Evolutionary conservation across 176 grass and related monocot species (phyloP).

Genomic region (Carex kokanica): DNA sequence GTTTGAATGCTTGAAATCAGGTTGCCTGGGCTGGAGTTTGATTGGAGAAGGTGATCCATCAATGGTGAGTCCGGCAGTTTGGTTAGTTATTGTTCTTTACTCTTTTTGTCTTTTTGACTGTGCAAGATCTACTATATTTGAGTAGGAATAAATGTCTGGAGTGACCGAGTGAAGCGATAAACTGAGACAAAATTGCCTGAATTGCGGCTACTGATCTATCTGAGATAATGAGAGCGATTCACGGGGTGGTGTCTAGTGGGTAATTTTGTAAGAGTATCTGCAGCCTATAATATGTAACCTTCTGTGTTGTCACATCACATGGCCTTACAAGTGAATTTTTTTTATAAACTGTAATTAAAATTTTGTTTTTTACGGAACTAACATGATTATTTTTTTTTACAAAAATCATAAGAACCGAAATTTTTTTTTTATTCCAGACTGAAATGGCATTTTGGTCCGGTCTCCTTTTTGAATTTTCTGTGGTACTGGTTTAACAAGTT

Average conservation of each 20-base stretch:
- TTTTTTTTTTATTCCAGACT: no score
- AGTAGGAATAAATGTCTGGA: constrained; percentile 11
- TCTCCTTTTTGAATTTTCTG: no score
- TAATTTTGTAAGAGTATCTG: constrained; percentile 3
- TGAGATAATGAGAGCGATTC: constrained; percentile 10
- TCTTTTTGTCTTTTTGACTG: not conserved
- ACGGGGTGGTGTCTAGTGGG: not conserved
- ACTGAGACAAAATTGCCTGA: constrained; percentile 15
- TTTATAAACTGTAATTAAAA: no score
- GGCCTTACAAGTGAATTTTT: no score
- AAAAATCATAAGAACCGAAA: no score
- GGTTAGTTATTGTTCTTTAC: not conserved
- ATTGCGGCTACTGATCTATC: constrained; percentile 25
- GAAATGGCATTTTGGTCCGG: no score
- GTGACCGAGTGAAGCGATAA: constrained; percentile 10
- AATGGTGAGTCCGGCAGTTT: constrained; percentile 46
- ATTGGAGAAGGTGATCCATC: constrained; percentile 49
- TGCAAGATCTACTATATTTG: constrained; percentile 9
- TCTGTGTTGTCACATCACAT: not conserved
- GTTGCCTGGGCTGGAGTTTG: constrained; percentile 71
- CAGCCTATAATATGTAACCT: not conserved
- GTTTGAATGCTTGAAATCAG: constrained; percentile 26
- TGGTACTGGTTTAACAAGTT: no score
- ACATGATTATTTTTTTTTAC: no score
- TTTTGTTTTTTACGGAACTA: no score